Evolutionary conservation across 306 rosid species (phyloP).

Genomic region (Vigna mungo): DNA sequence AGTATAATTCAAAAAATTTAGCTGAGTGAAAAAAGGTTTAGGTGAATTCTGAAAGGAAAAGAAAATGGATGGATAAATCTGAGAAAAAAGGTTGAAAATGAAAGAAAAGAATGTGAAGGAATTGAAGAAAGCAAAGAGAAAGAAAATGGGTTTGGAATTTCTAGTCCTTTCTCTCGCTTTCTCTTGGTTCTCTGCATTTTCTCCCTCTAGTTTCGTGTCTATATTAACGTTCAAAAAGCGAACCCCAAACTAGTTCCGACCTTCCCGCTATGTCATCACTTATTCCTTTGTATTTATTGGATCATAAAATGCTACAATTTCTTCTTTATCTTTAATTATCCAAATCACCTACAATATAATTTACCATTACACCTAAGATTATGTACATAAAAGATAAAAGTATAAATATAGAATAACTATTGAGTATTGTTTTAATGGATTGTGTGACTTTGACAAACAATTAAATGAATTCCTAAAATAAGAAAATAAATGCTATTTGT

Average conservation of each 20-base stretch:
- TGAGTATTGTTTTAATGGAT: neutral
- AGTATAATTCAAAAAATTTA: conserved; percentile 7
- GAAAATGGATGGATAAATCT: conserved; percentile 41
- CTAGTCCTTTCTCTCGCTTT: conserved; percentile 48
- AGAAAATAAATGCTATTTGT: conserved; percentile 14
- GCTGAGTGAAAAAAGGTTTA: neutral
- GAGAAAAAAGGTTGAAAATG: conserved; percentile 26
- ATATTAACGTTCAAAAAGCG: conserved; percentile 53
- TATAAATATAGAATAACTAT: neutral
- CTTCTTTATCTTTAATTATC: neutral
- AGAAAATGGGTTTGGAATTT: conserved; percentile 33
- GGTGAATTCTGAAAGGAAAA: conserved; percentile 30
- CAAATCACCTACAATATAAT: neutral
- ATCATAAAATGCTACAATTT: conserved; percentile 10
- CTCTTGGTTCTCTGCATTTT: conserved; percentile 34
- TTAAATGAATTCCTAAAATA: neutral
- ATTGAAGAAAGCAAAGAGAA: conserved; percentile 45
- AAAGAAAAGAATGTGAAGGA: conserved; percentile 13
- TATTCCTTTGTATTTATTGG: conserved; percentile 60
- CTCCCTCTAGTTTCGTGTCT: conserved; percentile 39
- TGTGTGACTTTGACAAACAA: neutral
- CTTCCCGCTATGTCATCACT: conserved; percentile 66
- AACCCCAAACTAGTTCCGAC: conserved; percentile 81
- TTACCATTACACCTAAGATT: neutral
- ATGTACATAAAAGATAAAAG: neutral